Evolutionary conservation across 495 filamentous ascomycete genomes (phyloP).

Genomic region (Neurospora sp.): DNA sequence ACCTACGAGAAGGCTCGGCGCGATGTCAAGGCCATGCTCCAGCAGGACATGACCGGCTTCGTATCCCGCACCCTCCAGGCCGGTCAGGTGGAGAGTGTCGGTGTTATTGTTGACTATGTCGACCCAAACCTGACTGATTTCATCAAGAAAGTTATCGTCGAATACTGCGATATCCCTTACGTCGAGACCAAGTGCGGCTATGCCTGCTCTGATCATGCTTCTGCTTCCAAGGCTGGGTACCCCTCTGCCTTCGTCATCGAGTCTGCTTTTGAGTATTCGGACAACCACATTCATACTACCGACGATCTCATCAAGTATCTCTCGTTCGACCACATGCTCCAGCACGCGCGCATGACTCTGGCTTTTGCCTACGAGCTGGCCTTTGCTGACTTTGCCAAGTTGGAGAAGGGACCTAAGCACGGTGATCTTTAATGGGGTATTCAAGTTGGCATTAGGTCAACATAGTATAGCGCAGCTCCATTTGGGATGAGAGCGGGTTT

Average conservation of each 20-base stretch:
- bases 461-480: conserved; percentile 3
- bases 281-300: conserved; percentile 83
- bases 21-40: conserved; percentile 92
- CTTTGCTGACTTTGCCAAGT: conserved; percentile 45
- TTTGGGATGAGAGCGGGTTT: not conserved
- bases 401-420: conserved; percentile 16
- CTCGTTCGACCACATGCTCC: conserved; percentile 94
- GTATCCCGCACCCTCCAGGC: conserved; percentile 73
- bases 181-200: conserved; percentile 93
- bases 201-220: conserved; percentile 94
- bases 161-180: conserved; percentile 87
- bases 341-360: conserved; percentile 88
- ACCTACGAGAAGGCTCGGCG: conserved; percentile 65
- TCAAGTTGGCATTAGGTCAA: not conserved
- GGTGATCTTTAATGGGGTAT: conserved; percentile 16
- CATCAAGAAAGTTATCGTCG: conserved; percentile 79
- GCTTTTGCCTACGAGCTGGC: conserved; percentile 84
- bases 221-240: conserved; percentile 92
- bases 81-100: conserved; percentile 74
- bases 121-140: conserved; percentile 74
- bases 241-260: conserved; percentile 95
- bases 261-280: conserved; percentile 71
- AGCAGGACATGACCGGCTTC: conserved; percentile 98
- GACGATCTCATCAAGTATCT: conserved; percentile 82
- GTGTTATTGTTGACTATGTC: conserved; percentile 90